Base-by-base conservation (phyloP, 169 alveolate species). In the Cryptosporidium ubiquitum region DNA sequence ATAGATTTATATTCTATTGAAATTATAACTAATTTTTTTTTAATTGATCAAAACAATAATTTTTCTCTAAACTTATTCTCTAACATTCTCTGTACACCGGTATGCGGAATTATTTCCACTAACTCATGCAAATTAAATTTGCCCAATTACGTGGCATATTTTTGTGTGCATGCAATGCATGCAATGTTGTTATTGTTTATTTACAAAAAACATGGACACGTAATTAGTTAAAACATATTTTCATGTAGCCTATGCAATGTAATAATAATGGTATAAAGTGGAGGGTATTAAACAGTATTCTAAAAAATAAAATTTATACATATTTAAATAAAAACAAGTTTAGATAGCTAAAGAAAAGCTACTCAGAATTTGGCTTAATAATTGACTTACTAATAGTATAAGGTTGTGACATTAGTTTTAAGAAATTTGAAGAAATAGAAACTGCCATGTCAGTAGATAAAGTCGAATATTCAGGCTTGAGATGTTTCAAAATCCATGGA, bases 401-500 rank as follows among this genome's bases (percentile, higher is more conserved):
- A 14, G 89, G 89, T 0, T 79, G 89, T 10, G 89, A 79, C 89
- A 79, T 79, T 49, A 61, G 89, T 64, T 79, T 79, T 40, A 79
- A 42, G 20, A 79, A 79, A 33, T 58, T 84, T 44, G 85, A 68
- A n/a, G 85, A 91, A 5, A 92, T 92, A n/a, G 91, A 70, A 4
- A 93, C 97, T 42, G 97, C 97, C 66, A 95, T 93, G 18, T 93
- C 96, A 5, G 96, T 93, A 0, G 96, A 94, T 33, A 96, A 89
- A 42, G 95, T 84, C 47, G 94, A 84, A 84, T 93, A 89, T 10
- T 95, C 89, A 3, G 92, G 91, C 68, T 94, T 96, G 70, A 96
- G 86, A 84, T 93, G 93, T 70, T 96, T 95, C 40, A 94, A 92
- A 51, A 96, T 95, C 98, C 98, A 96, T 12, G 97, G 97, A 3